Evolutionary conservation across 768 basidiomycete genomes (phyloP).

Genomic region (Boletus barrowsii): DNA sequence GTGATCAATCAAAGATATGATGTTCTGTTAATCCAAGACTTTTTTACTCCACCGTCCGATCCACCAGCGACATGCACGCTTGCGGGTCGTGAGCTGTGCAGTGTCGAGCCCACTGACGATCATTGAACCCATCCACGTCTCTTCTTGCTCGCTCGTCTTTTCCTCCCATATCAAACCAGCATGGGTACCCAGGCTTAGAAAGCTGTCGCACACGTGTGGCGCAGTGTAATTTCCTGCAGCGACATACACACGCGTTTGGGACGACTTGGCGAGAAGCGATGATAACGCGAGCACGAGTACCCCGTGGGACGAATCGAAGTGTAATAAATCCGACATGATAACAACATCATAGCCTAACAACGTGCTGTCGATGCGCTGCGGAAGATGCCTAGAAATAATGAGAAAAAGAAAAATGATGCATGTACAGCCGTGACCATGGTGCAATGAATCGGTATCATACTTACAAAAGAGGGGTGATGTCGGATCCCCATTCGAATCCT

Average conservation of each 20-base stretch:
- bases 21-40: not conserved
- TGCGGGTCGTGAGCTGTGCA: constrained; percentile 47
- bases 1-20: constrained; percentile 1
- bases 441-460: constrained; percentile 17
- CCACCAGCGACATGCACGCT: constrained; percentile 64
- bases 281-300: constrained; percentile 50
- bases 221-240: constrained; percentile 65
- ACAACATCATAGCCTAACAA: constrained; percentile 50
- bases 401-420: not conserved
- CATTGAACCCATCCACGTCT: constrained; percentile 47
- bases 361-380: constrained; percentile 9
- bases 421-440: not conserved
- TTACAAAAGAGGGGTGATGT: constrained; percentile 47
- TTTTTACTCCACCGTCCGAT: constrained; percentile 44
- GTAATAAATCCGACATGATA: constrained; percentile 70
- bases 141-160: constrained; percentile 19
- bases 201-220: constrained; percentile 48
- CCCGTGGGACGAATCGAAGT: constrained; percentile 61
- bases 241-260: constrained; percentile 48
- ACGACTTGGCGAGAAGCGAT: constrained; percentile 43
- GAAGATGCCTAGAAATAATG: constrained; percentile 12
- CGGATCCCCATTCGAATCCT: constrained; percentile 67
- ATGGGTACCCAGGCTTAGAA: constrained; percentile 39
- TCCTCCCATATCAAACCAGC: constrained; percentile 51
- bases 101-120: constrained; percentile 45